These are phyloP conservation scores for Cercospora zeina DNA, from an alignment of 2,329 filamentous ascomycete species.

Conservation along the genomic window DNA sequence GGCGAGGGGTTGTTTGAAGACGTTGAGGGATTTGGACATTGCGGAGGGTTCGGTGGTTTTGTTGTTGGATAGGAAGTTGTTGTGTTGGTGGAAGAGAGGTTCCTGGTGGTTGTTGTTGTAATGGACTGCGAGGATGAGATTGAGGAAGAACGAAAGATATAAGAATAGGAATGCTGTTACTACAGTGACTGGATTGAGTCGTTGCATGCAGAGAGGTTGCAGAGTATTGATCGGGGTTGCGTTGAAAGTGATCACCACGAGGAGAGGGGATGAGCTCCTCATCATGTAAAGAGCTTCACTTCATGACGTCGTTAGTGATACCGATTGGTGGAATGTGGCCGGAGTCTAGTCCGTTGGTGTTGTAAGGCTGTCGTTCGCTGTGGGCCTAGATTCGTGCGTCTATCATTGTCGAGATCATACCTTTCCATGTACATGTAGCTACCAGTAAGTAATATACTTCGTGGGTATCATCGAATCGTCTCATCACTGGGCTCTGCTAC, in stretches of 20 bases:
- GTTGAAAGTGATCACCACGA: constrained; percentile 3
- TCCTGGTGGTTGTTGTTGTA: constrained; percentile 13
- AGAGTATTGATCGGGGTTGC: background rate
- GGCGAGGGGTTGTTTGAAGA: constrained; percentile 60
- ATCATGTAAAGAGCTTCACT: background rate
- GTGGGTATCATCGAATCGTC: constrained; percentile 12
- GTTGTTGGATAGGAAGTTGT: constrained; percentile 17
- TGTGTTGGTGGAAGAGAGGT: constrained; percentile 4
- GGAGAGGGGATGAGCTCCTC: background rate
- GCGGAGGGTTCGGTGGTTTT: constrained; percentile 23
- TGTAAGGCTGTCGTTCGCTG: background rate
- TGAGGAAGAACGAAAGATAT: background rate
- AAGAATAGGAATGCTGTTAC: background rate
- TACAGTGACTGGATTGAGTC: background rate
- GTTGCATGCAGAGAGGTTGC: background rate
- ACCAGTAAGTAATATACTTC: background rate
- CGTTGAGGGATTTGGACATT: constrained; percentile 45
- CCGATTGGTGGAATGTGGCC: background rate
- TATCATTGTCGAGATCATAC: background rate
- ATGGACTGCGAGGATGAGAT: background rate
- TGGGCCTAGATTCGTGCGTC: background rate
- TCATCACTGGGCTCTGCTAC: background rate
- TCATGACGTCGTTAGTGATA: background rate
- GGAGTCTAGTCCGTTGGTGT: constrained; percentile 1
- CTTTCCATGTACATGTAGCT: background rate